Evolutionary conservation across 2,329 filamentous ascomycete genomes (phyloP).

Genomic region (Monosporascus sp.): DNA sequence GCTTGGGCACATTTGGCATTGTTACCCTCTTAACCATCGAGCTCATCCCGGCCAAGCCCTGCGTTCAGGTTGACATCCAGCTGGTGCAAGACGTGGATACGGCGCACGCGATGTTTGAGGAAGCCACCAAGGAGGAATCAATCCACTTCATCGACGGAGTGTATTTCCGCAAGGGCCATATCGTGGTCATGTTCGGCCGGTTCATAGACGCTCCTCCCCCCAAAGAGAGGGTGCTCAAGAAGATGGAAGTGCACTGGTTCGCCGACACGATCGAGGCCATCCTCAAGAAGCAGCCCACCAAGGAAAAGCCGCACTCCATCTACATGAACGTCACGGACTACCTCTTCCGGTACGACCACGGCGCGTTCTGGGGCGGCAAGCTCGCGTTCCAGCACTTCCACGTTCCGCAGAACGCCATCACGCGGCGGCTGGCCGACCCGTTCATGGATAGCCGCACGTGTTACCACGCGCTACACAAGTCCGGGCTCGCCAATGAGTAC

Average conservation of each 20-base stretch:
- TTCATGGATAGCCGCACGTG: slow-evolving; percentile 41
- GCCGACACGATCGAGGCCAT: slow-evolving; percentile 6
- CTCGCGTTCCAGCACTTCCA: slow-evolving; percentile 47
- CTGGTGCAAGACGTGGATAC: slow-evolving; percentile 27
- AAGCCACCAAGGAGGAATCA: slow-evolving; percentile 16
- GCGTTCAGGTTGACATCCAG: slow-evolving; percentile 44
- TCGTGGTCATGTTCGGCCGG: slow-evolving; percentile 46
- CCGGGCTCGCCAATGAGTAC: slow-evolving; percentile 40
- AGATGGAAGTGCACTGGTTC: slow-evolving; percentile 28
- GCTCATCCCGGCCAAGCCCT: slow-evolving; percentile 41
- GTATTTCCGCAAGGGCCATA: slow-evolving; percentile 39
- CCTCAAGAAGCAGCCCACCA: slow-evolving; percentile 20
- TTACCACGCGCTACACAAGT: slow-evolving; percentile 38
- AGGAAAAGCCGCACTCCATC: slow-evolving; percentile 18
- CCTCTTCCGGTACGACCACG: slow-evolving; percentile 53
- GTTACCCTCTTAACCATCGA: slow-evolving; percentile 49
- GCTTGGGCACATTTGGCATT: slow-evolving; percentile 52
- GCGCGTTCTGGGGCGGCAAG: slow-evolving; percentile 49
- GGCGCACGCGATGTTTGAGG: slow-evolving; percentile 33
- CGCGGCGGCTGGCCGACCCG: slow-evolving; percentile 44
- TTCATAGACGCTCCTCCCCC: slow-evolving; percentile 37
- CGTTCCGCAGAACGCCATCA: slow-evolving; percentile 45
- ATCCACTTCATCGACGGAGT: slow-evolving; percentile 55
- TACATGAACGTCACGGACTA: slow-evolving; percentile 46
- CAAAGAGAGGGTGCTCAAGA: slow-evolving; percentile 36